These are phyloP conservation scores for Raphanus raphanistrum DNA, from an alignment of 345 rosid species.

Conservation along the genomic window DNA sequence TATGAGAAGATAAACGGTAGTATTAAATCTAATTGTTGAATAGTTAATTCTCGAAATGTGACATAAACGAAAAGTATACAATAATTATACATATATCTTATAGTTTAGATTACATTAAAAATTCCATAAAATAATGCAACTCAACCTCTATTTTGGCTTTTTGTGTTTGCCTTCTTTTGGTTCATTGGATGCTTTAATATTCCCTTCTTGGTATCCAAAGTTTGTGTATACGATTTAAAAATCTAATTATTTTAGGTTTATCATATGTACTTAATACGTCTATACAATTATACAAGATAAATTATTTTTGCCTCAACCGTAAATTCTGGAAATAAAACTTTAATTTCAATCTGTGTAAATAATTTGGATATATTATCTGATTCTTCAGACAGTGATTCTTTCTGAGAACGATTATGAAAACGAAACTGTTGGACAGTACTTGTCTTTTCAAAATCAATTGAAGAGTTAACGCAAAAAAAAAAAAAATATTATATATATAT, in stretches of 20 bases:
- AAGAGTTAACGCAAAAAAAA: not conserved
- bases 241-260: not conserved
- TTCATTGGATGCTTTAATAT: slow-evolving; percentile 18
- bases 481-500: not conserved
- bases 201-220: slow-evolving; percentile 10
- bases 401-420: not conserved
- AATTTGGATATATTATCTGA: not conserved
- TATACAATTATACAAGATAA: not conserved
- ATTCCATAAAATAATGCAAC: slow-evolving; percentile 38
- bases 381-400: not conserved
- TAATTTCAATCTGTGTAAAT: not conserved
- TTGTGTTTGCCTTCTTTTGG: slow-evolving; percentile 44
- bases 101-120: slow-evolving; percentile 29
- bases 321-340: not conserved
- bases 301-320: not conserved
- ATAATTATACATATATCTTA: slow-evolving; percentile 27
- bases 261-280: not conserved
- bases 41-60: not conserved
- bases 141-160: slow-evolving; percentile 54
- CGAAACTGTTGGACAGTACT: not conserved
- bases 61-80: slow-evolving; percentile 24
- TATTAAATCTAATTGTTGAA: not conserved
- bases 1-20: not conserved
- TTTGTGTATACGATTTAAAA: not conserved
- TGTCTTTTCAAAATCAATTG: not conserved